Base-by-base conservation (phyloP, 345 rosid species). In the Lepidium aucheri region DNA sequence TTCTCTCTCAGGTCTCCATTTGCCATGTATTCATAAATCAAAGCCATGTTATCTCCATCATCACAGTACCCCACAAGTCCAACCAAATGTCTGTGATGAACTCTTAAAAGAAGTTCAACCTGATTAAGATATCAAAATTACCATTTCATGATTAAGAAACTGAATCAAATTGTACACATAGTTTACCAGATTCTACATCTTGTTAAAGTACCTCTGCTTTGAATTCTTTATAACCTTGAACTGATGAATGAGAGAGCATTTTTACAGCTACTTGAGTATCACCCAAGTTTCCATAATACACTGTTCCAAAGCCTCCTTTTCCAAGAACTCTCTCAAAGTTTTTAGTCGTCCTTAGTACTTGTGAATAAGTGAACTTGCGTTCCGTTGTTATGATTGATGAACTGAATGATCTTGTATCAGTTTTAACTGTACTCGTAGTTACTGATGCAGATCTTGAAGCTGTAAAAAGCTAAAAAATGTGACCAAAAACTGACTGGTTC, bases 1-100 rank as follows among this genome's bases (percentile, higher is more conserved):
- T 79, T 73, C 15, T 73, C 63, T 26, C 57, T 59, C 10, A 88
- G 20, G 57, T 83, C 74, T 51, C 90, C 95, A 16, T 71, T 67
- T 1, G 77, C 79, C 91, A 88, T 84, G 38, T 75, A 82, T 70
- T 82, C 91, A 47, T 85, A 85, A 14, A 87, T 66, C 47, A 84
- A 41, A 32, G 77, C 87, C 38, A 83, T 56, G 9, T 78, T 73
- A 4, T 66, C 65, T 24, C 63, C 68, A 9, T 83, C 86, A 59
- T 79, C 61, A 54, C 90, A 83, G 10, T 83, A 87, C 1, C 94
- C 94, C 4, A 76, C 63, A 22, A 85, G 77, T 18, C 81, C 67
- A 18, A 76, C 82, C 62, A 80, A 61, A 53, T 77, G 77, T 60
- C 70, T 74, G 20, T 80, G 81, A 20, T 80, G 81, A 20, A 73